phyloP scores from a whole-genome alignment of 2,329 filamentous ascomycete genomes.

The Cytospora piceae region DNA sequence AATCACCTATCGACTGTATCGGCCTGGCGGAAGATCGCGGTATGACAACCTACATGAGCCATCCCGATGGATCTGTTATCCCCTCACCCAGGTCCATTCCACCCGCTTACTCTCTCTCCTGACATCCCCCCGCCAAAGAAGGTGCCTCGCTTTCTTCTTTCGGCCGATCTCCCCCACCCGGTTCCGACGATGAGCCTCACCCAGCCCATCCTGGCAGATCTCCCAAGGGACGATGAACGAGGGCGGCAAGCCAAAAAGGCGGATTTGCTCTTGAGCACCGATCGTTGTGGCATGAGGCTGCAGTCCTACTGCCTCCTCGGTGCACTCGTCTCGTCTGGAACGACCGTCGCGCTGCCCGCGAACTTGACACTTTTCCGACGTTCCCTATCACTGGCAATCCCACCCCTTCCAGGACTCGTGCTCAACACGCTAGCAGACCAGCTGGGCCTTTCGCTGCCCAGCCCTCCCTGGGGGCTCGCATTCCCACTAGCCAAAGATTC shows the following conservation, averaged over 20 bases:
- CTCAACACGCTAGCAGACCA: slow-evolving; percentile 46
- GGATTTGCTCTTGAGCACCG: slow-evolving; percentile 6
- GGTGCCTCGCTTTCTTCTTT: background rate
- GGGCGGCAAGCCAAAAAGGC: background rate
- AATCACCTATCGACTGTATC: background rate
- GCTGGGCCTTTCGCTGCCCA: slow-evolving; percentile 38
- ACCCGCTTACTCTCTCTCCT: background rate
- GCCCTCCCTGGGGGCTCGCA: slow-evolving; percentile 22
- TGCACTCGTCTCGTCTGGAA: slow-evolving; percentile 6
- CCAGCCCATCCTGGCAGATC: background rate
- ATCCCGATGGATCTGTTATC: background rate
- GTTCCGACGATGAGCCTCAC: background rate
- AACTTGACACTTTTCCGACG: slow-evolving; percentile 69
- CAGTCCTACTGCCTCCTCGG: slow-evolving; percentile 20
- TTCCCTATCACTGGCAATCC: slow-evolving; percentile 50
- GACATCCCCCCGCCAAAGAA: background rate
- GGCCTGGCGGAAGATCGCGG: background rate
- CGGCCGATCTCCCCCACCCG: background rate
- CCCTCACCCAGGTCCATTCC: background rate
- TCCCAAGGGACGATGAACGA: background rate
- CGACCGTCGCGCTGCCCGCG: slow-evolving; percentile 42
- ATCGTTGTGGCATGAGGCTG: slow-evolving; percentile 10
- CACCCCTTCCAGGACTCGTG: slow-evolving; percentile 51
- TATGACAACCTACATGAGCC: background rate
- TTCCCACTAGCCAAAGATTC: slow-evolving; percentile 43